Conservation (phyloP, 495 filamentous ascomycete species). For the Cercophora newfieldiana region DNA sequence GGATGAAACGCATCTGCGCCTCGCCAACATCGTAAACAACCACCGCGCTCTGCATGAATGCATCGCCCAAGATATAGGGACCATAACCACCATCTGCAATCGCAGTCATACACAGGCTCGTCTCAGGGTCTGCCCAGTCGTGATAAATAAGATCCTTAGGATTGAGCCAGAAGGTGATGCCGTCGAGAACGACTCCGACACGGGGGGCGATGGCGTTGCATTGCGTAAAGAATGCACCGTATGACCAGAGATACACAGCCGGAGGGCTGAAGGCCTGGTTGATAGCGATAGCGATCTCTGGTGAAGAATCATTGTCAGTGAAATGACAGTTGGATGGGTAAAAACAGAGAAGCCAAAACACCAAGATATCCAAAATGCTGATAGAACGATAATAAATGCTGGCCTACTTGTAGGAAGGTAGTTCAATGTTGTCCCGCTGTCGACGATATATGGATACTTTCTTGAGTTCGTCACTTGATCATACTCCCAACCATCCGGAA, state of each 20-base stretch:
- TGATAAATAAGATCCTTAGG: slow-evolving; percentile 54
- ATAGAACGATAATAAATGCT: too few relatives aligned
- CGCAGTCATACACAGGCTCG: slow-evolving; percentile 49
- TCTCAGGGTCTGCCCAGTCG: slow-evolving; percentile 39
- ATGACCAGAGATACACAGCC: slow-evolving; percentile 45
- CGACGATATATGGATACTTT: slow-evolving; percentile 48
- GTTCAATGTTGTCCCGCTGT: slow-evolving; percentile 49
- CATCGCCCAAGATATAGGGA: slow-evolving; percentile 59
- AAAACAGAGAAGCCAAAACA: too few relatives aligned
- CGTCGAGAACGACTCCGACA: slow-evolving; percentile 53
- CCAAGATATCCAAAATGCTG: too few relatives aligned
- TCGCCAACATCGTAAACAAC: slow-evolving; percentile 61
- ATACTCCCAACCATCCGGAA: slow-evolving; percentile 41
- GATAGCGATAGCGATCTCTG: slow-evolving; percentile 50
- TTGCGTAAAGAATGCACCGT: slow-evolving; percentile 53
- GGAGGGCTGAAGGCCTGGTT: slow-evolving; percentile 56
- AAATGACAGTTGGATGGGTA: background rate
- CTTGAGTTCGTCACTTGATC: slow-evolving; percentile 32
- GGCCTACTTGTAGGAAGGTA: slow-evolving; percentile 41
- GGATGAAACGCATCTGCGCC: slow-evolving; percentile 52
- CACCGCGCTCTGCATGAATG: slow-evolving; percentile 65
- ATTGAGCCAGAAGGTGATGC: slow-evolving; percentile 53
- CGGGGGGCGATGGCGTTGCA: slow-evolving; percentile 57
- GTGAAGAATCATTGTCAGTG: slow-evolving; percentile 5
- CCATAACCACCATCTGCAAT: slow-evolving; percentile 45